Percentiles rank a stretch among this genome's conserved stretches.
Conservation (phyloP, 176 grass and related monocot species). For the Cenchrus purpureus region DNA sequence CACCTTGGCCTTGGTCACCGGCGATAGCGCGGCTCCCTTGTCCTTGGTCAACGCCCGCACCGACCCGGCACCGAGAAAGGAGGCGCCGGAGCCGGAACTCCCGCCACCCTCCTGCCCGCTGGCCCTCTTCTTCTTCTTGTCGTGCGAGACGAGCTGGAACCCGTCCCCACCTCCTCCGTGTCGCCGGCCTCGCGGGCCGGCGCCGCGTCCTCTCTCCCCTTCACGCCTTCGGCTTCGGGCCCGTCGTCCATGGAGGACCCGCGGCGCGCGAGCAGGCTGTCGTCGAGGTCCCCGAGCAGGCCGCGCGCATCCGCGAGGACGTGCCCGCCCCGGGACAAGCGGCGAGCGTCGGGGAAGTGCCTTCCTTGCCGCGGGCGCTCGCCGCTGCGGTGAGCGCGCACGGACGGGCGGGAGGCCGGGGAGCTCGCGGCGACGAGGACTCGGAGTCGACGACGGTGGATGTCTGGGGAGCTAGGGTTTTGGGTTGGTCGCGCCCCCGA, state of each 20-base stretch:
- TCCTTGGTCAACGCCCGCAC: constrained; percentile 60
- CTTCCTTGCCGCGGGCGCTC: constrained; percentile 4
- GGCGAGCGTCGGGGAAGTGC: constrained; percentile 14
- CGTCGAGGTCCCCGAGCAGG: constrained; percentile 51
- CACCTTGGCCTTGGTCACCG: constrained; percentile 53
- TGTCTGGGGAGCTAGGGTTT: constrained; percentile 41
- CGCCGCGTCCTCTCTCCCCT: constrained; percentile 47
- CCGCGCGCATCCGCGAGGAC: constrained; percentile 53
- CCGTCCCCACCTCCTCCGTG: constrained; percentile 59
- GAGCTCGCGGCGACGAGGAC: constrained; percentile 24
- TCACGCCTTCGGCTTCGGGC: constrained; percentile 47
- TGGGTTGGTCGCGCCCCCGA: background rate
- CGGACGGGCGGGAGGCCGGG: constrained; percentile 14
- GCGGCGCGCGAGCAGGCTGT: constrained; percentile 47
- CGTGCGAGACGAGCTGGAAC: constrained; percentile 59
- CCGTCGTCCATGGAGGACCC: constrained; percentile 68
- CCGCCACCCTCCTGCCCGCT: constrained; percentile 17
- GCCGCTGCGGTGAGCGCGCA: background rate
- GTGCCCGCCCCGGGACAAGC: constrained; percentile 12
- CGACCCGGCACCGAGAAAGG: background rate
- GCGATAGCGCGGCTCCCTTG: constrained; percentile 42
- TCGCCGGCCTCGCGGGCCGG: constrained; percentile 10
- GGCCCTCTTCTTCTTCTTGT: constrained; percentile 62
- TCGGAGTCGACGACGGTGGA: constrained; percentile 22
- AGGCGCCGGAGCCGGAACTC: background rate